These are phyloP conservation scores for Aspergillus sp. DNA, from an alignment of 2,329 filamentous ascomycete genomes.

Conservation along the genomic window DNA sequence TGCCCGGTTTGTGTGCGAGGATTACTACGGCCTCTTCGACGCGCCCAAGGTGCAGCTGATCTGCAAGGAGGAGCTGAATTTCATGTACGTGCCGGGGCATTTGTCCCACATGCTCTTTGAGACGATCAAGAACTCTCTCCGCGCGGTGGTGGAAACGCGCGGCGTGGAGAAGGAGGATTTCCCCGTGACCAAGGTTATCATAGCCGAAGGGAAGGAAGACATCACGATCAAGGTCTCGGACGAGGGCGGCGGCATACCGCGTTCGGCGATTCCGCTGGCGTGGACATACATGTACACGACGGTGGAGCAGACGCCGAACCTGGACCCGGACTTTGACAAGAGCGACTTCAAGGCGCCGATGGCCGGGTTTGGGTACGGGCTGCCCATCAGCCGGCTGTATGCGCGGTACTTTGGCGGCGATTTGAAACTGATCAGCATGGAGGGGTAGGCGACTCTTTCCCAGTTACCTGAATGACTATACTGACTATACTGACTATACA, in stretches of 20 bases:
- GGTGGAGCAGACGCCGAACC: slow-evolving; percentile 84
- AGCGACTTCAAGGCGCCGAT: slow-evolving; percentile 99
- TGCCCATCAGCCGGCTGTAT: slow-evolving; percentile 89
- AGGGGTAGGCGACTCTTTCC: slow-evolving; percentile 59
- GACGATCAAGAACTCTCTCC: slow-evolving; percentile 94
- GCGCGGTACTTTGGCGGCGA: slow-evolving; percentile 96
- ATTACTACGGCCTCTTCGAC: slow-evolving; percentile 95
- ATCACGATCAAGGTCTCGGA: slow-evolving; percentile 98
- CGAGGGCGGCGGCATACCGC: slow-evolving; percentile 89
- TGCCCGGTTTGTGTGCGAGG: slow-evolving; percentile 96
- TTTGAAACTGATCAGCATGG: slow-evolving; percentile 97
- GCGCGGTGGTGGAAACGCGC: slow-evolving; percentile 91
- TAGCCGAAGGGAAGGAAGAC: slow-evolving; percentile 94
- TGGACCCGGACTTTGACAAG: slow-evolving; percentile 97
- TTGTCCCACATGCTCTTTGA: slow-evolving; percentile 99
- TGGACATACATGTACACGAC: slow-evolving; percentile 99
- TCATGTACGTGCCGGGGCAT: slow-evolving; percentile 99
- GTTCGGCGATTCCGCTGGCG: slow-evolving; percentile 89
- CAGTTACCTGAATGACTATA: neutral
- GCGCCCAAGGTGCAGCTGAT: slow-evolving; percentile 94
- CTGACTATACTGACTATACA: slow-evolving; percentile 38
- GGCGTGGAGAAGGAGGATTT: slow-evolving; percentile 94
- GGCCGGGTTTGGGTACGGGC: slow-evolving; percentile 96
- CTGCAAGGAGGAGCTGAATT: slow-evolving; percentile 86
- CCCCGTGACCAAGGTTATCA: slow-evolving; percentile 92